A percentile compares a stretch with the other conserved stretches of the same genome.
phyloP scores from a whole-genome alignment of 169 alveolate species.

The Toxoplasma gondii region DNA sequence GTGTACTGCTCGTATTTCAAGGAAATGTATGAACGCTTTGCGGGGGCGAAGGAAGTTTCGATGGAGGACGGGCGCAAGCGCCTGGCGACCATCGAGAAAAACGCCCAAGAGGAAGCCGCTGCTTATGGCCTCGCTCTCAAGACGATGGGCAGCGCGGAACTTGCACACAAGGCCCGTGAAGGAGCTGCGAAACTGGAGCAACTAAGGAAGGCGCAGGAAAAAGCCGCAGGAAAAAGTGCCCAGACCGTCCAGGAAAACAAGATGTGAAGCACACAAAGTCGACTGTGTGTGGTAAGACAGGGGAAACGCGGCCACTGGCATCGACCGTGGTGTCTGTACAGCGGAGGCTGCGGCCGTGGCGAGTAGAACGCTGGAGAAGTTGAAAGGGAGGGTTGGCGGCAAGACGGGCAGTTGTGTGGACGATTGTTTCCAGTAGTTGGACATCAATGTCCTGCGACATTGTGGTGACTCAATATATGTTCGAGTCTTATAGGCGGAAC shows the following conservation, averaged over 20 bases:
- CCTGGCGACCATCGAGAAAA: constrained; percentile 19
- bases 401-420: too few relatives aligned
- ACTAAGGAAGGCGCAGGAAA: neutral
- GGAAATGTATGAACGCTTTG: constrained; percentile 67
- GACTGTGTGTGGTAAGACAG: neutral
- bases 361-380: too few relatives aligned
- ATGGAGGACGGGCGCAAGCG: constrained; percentile 2
- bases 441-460: too few relatives aligned
- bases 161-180: constrained; percentile 13
- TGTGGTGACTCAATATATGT: too few relatives aligned
- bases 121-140: neutral
- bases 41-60: constrained; percentile 54
- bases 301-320: neutral
- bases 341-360: neutral
- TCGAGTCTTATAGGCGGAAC: too few relatives aligned
- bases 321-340: neutral
- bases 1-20: constrained; percentile 65
- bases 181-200: constrained; percentile 36
- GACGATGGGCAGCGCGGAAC: neutral
- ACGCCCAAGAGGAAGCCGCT: constrained; percentile 39
- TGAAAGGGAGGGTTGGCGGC: too few relatives aligned
- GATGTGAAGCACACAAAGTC: neutral
- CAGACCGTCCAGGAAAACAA: neutral
- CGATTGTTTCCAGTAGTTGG: too few relatives aligned
- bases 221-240: neutral